Base-by-base conservation (phyloP, 768 basidiomycete species). In the Pleurotus citrinopileatus region DNA sequence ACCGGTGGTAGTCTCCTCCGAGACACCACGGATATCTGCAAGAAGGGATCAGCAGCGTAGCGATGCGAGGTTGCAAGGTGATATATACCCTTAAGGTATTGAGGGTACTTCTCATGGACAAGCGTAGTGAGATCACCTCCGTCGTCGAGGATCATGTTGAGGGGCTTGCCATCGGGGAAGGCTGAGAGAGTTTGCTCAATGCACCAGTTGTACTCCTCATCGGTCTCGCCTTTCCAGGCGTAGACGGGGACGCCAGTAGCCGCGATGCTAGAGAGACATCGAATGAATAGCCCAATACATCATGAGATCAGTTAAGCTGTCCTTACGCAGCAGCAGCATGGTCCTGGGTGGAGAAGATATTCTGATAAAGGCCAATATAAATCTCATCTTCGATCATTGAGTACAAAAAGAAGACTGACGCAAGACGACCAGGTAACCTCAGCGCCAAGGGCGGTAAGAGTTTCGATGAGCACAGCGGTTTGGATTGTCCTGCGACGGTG, bases 221-320 rank as follows among this genome's bases (percentile, higher is more conserved):
- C 97, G 42, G 95, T 95, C 79, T 99, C 97, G 54, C 97, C 97
- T 78, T 99, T 99, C 97, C 97, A 99, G 37, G 97, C 97, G 67
- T 86, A 99, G 65, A 98, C 97, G 60, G 97, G 97, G 53, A 98
- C 91, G 61, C 96, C 96, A 56, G 97, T 98, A 15, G 94, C 96
- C 60, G 96, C 96, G 60, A 98, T 98, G 60, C 91, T 93, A 63
- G 19, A 53, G 9, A 55, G 32, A 23, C 40, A 20, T 45, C 20
- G 51, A 32, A 58, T 28, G 40, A 57, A 27, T 15, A 27, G 40
- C 42, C 43, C 38, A 40, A n/a, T 7, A 40, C 17, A 15, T 40
- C 38, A 40, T 12, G 7, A 7, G 17, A n/a, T 40, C 19, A 40
- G 38, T 40, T 12, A 55, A 8, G 38, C 3, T 17, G 17, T 13